Base-by-base conservation (phyloP, 2,329 filamentous ascomycete species). In the Alternaria dauci region DNA sequence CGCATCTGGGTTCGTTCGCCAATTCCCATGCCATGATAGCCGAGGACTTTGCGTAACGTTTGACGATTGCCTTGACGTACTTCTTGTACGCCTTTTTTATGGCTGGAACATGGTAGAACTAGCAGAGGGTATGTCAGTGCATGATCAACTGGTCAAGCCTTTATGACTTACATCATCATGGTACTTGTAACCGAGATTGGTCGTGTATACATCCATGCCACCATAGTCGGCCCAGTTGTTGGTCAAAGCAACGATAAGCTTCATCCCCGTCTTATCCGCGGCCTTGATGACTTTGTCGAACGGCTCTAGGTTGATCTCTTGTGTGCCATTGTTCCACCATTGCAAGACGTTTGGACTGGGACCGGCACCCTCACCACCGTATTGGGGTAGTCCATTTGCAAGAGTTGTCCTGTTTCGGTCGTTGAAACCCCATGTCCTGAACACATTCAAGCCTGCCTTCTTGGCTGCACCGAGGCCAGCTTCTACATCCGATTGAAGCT, bases 151-250 rank as follows among this genome's bases (percentile, higher is more conserved):
- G 7, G 20, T 18, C 6, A 4, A 38, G 20, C 16, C 23, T 28
- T 26, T n/a, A 8, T 52, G 18, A 41, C 50, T 41, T 41, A 52
- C 50, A 85, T 85, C 83, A 58, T 85, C 83, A 59, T 86, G 84
- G 46, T 84, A 86, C 25, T 76, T 74, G 1, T 82, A 82, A 0
- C 84, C 84, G 0, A 85, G 79, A 58, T 87, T 86, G n/a, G 83
- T 79, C 0, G 85, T 87, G 62, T 86, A 87, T 0, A 86, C 82
- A 34, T 86, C 85, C 83, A 86, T 86, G n/a, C 85, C 85, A 18
- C 85, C 85, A 52, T 87, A 87, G 55, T 87, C 84, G 6, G 84
- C 84, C 85, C 85, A 87, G 53, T 86, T 86, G 75, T 87, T 87
- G 0, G 84, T 86, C 58, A 87, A 69, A 0, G 84, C 79, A 12